Percentiles rank a stretch among this genome's conserved stretches.
Evolutionary conservation across 2,329 filamentous ascomycete species (phyloP).

Genomic region (Aspergillus novofumigatus): DNA sequence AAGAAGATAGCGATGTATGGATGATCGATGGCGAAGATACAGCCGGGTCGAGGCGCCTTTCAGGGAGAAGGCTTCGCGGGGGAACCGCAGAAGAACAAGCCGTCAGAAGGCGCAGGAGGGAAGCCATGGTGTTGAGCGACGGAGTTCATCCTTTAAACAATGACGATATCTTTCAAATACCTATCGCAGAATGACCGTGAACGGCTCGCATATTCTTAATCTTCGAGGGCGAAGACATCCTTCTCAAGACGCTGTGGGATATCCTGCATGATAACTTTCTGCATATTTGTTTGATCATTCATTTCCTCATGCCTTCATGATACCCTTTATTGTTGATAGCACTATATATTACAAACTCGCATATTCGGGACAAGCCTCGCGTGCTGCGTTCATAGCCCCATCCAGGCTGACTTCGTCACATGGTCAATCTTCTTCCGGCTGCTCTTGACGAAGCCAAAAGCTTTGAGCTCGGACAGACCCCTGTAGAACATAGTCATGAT

Average conservation of each 20-base stretch:
- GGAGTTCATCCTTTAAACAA: constrained; percentile 69
- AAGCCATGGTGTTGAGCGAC: constrained; percentile 88
- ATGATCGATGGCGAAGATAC: constrained; percentile 53
- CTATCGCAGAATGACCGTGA: constrained; percentile 29
- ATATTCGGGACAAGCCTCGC: constrained; percentile 9
- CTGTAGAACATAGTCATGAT: constrained; percentile 75
- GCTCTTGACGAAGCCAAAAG: constrained; percentile 80
- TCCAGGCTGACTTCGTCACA: constrained; percentile 76
- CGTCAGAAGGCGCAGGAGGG: constrained; percentile 69
- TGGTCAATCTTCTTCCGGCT: constrained; percentile 93
- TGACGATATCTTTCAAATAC: constrained; percentile 72
- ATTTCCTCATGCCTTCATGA: constrained; percentile 22
- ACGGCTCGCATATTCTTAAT: neutral
- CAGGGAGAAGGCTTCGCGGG: constrained; percentile 29
- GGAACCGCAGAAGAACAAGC: constrained; percentile 56
- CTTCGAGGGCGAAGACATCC: neutral
- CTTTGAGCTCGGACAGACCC: constrained; percentile 76
- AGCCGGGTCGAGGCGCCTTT: constrained; percentile 37
- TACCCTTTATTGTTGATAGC: constrained; percentile 24
- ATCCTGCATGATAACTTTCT: constrained; percentile 1
- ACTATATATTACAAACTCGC: constrained; percentile 5
- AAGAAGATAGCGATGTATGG: constrained; percentile 47
- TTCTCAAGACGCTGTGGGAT: neutral
- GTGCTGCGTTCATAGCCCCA: constrained; percentile 50
- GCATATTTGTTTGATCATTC: constrained; percentile 2